Percentiles rank a stretch among this genome's conserved stretches.
Conservation (phyloP, 2,329 filamentous ascomycete genomes). For the Fusarium denticulatum region DNA sequence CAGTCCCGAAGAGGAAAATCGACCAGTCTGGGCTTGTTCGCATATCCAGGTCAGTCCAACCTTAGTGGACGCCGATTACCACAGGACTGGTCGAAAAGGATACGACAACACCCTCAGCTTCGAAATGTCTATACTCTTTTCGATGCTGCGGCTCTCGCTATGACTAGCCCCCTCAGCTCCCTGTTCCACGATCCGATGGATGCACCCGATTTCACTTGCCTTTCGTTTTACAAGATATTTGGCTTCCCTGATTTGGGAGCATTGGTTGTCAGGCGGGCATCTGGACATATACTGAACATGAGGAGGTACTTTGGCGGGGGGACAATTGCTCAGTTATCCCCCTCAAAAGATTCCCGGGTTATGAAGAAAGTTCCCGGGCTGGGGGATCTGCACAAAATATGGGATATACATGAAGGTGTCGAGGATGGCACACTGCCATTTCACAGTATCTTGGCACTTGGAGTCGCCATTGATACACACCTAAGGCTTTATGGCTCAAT, state of each 20-base stretch:
- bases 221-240: constrained; percentile 75
- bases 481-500: constrained; percentile 66
- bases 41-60: constrained; percentile 76
- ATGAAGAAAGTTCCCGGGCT: constrained; percentile 53
- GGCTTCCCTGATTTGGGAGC: constrained; percentile 73
- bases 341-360: constrained; percentile 36
- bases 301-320: constrained; percentile 75
- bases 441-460: constrained; percentile 71
- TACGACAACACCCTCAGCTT: constrained; percentile 43
- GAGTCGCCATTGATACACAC: constrained; percentile 67
- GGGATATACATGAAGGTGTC: constrained; percentile 66
- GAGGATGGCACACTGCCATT: constrained; percentile 76
- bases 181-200: constrained; percentile 60
- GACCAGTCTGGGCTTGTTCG: constrained; percentile 58
- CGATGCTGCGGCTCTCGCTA: constrained; percentile 73
- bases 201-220: constrained; percentile 68
- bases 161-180: constrained; percentile 65
- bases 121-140: constrained; percentile 60
- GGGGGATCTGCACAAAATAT: constrained; percentile 48
- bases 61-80: constrained; percentile 73
- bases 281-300: constrained; percentile 63
- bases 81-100: constrained; percentile 60
- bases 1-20: constrained; percentile 24
- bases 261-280: constrained; percentile 65
- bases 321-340: constrained; percentile 66